Conservation (phyloP, 2,329 filamentous ascomycete species). For the Aspergillus latus region DNA sequence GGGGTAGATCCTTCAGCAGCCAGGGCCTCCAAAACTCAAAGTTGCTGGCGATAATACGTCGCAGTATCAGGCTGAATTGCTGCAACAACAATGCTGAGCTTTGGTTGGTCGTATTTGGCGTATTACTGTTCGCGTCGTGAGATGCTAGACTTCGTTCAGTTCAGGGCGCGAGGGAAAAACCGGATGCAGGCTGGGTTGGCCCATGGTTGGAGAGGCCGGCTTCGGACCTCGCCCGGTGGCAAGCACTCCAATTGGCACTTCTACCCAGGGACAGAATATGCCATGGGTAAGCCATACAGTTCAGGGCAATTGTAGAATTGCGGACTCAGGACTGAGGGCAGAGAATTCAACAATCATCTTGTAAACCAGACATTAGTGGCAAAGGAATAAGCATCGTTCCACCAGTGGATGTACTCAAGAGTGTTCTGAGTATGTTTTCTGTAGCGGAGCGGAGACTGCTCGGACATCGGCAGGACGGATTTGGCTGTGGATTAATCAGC, state of each 20-base stretch:
- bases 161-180: slow-evolving; percentile 2
- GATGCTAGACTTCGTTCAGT: background rate
- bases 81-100: background rate
- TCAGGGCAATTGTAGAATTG: background rate
- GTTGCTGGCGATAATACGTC: background rate
- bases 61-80: background rate
- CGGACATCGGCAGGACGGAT: background rate
- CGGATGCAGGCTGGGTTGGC: background rate
- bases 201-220: slow-evolving; percentile 16
- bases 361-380: background rate
- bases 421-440: background rate
- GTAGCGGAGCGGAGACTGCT: background rate
- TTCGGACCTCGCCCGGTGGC: slow-evolving; percentile 6
- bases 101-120: background rate
- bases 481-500: slow-evolving; percentile 3
- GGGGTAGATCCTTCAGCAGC: background rate
- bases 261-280: background rate
- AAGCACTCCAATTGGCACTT: background rate
- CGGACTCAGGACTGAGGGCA: background rate
- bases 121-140: background rate
- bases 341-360: background rate
- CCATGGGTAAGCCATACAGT: background rate
- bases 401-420: background rate
- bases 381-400: background rate
- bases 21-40: background rate